Conservation (phyloP, 345 rosid species). For the Sonneratia alba region DNA sequence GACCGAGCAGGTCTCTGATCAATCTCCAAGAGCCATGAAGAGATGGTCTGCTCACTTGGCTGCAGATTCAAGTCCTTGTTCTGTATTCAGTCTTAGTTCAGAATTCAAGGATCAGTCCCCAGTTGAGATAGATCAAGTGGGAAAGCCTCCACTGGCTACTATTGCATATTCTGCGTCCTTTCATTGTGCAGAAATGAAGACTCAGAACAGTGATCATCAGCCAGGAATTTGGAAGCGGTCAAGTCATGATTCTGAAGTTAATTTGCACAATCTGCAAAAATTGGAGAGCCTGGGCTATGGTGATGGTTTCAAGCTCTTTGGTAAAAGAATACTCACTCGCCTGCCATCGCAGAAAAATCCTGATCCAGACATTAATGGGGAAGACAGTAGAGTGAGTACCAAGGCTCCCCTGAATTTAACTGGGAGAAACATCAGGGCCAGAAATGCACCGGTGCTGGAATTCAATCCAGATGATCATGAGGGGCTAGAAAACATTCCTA, state of each 20-base stretch:
- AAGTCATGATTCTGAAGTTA: neutral
- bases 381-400: conserved; percentile 26
- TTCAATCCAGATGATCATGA: conserved; percentile 33
- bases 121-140: conserved; percentile 11
- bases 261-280: conserved; percentile 12
- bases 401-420: conserved; percentile 13
- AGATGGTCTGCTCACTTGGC: conserved; percentile 17
- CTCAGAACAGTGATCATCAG: neutral
- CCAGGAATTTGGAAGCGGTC: neutral
- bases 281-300: conserved; percentile 37
- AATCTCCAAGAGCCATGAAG: conserved; percentile 20
- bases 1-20: conserved; percentile 8
- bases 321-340: conserved; percentile 50
- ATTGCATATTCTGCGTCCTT: neutral
- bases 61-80: conserved; percentile 13
- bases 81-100: neutral
- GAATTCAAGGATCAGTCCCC: conserved; percentile 4
- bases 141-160: conserved; percentile 10
- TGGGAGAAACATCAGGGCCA: conserved; percentile 26
- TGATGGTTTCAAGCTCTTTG: conserved; percentile 78
- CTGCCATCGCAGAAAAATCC: conserved; percentile 18
- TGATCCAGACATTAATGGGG: conserved; percentile 19
- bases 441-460: conserved; percentile 23
- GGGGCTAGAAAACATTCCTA: conserved; percentile 54
- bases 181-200: neutral